Evolutionary conservation across 2,329 filamentous ascomycete species (phyloP).

Genomic region (Chalaropsis thielavioides): DNA sequence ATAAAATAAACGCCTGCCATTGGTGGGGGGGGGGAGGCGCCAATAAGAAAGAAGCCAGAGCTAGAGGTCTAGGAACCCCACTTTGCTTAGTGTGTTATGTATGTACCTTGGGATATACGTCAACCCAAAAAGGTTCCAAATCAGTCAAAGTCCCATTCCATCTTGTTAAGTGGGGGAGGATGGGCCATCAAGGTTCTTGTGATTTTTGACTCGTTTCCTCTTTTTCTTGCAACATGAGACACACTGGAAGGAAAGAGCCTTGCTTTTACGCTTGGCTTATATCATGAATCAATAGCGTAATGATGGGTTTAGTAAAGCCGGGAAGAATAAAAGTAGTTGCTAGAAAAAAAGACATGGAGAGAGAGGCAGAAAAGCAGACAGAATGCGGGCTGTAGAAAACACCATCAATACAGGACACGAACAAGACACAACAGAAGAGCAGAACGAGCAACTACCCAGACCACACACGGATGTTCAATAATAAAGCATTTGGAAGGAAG

Average conservation of each 20-base stretch:
- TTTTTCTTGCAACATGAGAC: conserved; percentile 1
- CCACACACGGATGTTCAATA: neutral
- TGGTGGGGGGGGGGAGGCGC: neutral
- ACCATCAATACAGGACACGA: neutral
- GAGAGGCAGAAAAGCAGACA: neutral
- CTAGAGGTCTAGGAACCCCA: neutral
- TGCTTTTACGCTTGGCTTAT: neutral
- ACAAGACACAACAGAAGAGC: neutral
- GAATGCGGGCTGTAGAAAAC: neutral
- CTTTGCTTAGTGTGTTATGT: neutral
- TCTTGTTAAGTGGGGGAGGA: conserved; percentile 2
- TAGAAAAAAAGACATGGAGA: neutral
- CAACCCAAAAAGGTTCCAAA: conserved; percentile 4
- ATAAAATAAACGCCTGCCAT: neutral
- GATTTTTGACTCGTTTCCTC: neutral
- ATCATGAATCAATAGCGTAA: neutral
- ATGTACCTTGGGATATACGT: conserved; percentile 1
- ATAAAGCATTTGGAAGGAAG: neutral
- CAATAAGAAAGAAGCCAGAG: neutral
- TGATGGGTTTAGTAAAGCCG: neutral
- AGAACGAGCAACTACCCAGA: neutral
- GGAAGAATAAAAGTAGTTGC: neutral
- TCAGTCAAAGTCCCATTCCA: conserved; percentile 11
- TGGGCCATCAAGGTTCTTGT: conserved; percentile 17
- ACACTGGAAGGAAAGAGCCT: neutral